These are phyloP conservation scores for Anaeromyces robustus DNA, from an alignment of 192 early-diverging fungal species.

Conservation along the genomic window DNA sequence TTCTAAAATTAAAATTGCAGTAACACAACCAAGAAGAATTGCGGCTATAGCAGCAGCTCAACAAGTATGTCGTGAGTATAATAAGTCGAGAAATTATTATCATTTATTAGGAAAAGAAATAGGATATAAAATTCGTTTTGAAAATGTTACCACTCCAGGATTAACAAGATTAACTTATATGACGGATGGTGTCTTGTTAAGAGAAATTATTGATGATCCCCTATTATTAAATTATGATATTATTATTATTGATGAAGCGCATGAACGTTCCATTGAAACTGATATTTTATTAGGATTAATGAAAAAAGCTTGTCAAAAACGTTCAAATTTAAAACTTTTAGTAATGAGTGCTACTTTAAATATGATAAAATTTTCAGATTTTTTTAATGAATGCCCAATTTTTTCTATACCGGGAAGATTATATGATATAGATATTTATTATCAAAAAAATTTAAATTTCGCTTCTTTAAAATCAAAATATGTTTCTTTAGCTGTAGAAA, in stretches of 20 bases:
- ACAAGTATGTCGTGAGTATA: slow-evolving; percentile 10
- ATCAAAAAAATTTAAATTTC: slow-evolving; percentile 4
- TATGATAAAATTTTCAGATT: slow-evolving; percentile 65
- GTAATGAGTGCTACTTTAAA: slow-evolving; percentile 72
- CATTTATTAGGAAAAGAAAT: not conserved
- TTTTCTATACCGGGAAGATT: slow-evolving; percentile 62
- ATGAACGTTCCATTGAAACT: slow-evolving; percentile 41
- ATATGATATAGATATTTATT: slow-evolving; percentile 6
- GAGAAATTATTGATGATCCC: slow-evolving; percentile 11
- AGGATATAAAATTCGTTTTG: slow-evolving; percentile 40
- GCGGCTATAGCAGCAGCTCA: not conserved
- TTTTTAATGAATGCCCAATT: slow-evolving; percentile 62
- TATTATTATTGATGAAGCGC: slow-evolving; percentile 33
- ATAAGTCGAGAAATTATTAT: not conserved
- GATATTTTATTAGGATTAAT: slow-evolving; percentile 36
- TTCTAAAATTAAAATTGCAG: not conserved
- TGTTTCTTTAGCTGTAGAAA: slow-evolving; percentile 21
- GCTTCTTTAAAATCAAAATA: slow-evolving; percentile 19
- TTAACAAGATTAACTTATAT: slow-evolving; percentile 24
- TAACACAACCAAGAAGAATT: not conserved
- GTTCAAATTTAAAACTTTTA: slow-evolving; percentile 21
- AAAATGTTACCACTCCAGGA: slow-evolving; percentile 6
- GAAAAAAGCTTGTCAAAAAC: slow-evolving; percentile 3
- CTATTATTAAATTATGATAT: slow-evolving; percentile 16
- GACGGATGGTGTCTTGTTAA: slow-evolving; percentile 37